phyloP scores from a whole-genome alignment of 2,329 filamentous ascomycete species.

The Epichloe amarillans region DNA sequence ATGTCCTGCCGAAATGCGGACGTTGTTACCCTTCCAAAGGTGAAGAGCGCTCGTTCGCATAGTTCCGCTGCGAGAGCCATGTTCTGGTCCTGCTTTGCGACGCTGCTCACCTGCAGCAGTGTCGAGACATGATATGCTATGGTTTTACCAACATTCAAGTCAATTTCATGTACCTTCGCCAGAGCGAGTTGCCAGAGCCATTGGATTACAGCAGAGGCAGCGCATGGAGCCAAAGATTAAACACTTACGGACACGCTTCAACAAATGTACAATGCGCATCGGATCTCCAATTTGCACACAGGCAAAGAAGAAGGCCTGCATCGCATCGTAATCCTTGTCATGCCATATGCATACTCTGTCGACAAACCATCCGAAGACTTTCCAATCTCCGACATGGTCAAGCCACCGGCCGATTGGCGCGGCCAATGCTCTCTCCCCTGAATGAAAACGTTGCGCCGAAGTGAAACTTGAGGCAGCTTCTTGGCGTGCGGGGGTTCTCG shows the following conservation, averaged over 20 bases:
- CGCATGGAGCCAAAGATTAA: not conserved
- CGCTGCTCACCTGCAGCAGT: slow-evolving; percentile 83
- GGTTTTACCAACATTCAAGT: slow-evolving; percentile 3
- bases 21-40: slow-evolving; percentile 78
- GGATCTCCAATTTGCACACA: slow-evolving; percentile 78
- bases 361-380: slow-evolving; percentile 38
- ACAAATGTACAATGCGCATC: slow-evolving; percentile 63
- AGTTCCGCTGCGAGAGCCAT: slow-evolving; percentile 76
- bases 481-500: slow-evolving; percentile 40
- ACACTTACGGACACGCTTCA: slow-evolving; percentile 31
- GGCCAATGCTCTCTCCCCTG: slow-evolving; percentile 85
- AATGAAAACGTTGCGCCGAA: slow-evolving; percentile 70
- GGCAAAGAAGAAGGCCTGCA: slow-evolving; percentile 64
- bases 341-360: slow-evolving; percentile 64
- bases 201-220: no score
- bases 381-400: slow-evolving; percentile 59
- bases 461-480: slow-evolving; percentile 55
- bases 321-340: slow-evolving; percentile 55
- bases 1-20: slow-evolving; percentile 69
- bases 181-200: not conserved
- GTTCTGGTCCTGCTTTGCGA: slow-evolving; percentile 85
- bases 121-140: slow-evolving; percentile 80
- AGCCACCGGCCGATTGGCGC: slow-evolving; percentile 59
- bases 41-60: slow-evolving; percentile 81
- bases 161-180: slow-evolving; percentile 4